Conservation (phyloP, 768 basidiomycete genomes). For the Lyophyllum shimeji region DNA sequence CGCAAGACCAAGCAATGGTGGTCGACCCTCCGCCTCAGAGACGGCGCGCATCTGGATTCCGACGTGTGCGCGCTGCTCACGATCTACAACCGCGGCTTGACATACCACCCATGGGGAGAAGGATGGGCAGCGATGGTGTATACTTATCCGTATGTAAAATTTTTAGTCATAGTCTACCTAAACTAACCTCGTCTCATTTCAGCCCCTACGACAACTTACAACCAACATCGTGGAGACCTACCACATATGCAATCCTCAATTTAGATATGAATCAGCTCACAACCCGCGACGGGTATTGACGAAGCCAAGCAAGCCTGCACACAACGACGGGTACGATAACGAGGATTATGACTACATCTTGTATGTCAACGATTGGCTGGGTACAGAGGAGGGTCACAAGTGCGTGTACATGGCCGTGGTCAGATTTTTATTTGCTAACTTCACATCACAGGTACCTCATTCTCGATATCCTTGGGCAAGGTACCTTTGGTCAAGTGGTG, state of each 20-base stretch:
- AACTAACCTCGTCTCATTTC: conserved; percentile 14
- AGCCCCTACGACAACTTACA: conserved; percentile 73
- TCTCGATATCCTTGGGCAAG: conserved; percentile 96
- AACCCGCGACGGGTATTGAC: conserved; percentile 97
- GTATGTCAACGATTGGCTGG: conserved; percentile 98
- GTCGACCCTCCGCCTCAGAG: conserved; percentile 65
- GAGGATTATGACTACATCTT: conserved; percentile 99
- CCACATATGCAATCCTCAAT: conserved; percentile 91
- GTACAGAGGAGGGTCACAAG: conserved; percentile 94
- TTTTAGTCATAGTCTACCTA: conserved; percentile 1
- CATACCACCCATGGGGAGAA: conserved; percentile 57
- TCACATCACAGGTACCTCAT: conserved; percentile 76
- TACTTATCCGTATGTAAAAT: conserved; percentile 73
- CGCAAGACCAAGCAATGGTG: conserved; percentile 68
- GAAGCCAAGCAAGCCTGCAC: conserved; percentile 92
- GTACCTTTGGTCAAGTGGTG: conserved; percentile 98
- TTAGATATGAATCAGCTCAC: conserved; percentile 91
- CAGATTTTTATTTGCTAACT: conserved; percentile 12
- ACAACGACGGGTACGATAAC: conserved; percentile 98
- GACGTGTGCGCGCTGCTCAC: conserved; percentile 70
- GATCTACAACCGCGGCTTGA: conserved; percentile 81
- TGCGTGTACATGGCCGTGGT: conserved; percentile 35
- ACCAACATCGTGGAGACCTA: conserved; percentile 88
- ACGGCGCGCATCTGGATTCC: conserved; percentile 74
- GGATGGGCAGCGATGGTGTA: conserved; percentile 75